A percentile compares a stretch with the other conserved stretches of the same genome.
Evolutionary conservation across 768 basidiomycete genomes (phyloP).

Genomic region (Strobilomyces echinocephalus): DNA sequence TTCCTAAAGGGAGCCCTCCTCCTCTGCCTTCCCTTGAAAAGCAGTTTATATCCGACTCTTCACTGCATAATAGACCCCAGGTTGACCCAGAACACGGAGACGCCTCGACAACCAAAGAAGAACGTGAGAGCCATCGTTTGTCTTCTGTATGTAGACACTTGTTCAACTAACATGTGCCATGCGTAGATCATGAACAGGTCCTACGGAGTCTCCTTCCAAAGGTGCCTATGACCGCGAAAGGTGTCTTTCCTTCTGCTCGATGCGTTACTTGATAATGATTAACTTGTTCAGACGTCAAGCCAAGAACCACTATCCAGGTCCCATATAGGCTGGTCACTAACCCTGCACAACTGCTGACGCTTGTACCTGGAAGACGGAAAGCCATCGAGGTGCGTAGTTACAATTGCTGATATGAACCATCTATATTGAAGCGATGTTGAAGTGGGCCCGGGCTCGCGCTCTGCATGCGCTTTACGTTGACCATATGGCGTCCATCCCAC

Average conservation of each 20-base stretch:
- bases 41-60: conserved; percentile 2
- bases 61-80: background rate
- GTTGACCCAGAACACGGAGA: background rate
- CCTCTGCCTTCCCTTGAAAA: conserved; percentile 28
- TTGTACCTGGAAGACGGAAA: conserved; percentile 42
- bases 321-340: conserved; percentile 38
- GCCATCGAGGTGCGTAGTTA: conserved; percentile 41
- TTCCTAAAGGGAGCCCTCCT: conserved; percentile 17
- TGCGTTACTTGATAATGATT: background rate
- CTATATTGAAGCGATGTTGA: conserved; percentile 2
- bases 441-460: conserved; percentile 46
- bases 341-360: conserved; percentile 31
- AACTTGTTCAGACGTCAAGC: conserved; percentile 32
- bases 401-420: background rate
- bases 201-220: conserved; percentile 35
- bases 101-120: conserved; percentile 7
- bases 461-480: conserved; percentile 36
- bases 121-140: conserved; percentile 14
- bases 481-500: conserved; percentile 17
- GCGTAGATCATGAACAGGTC: conserved; percentile 31
- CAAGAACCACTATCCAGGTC: conserved; percentile 24
- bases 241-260: conserved; percentile 17
- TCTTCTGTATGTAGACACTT: background rate
- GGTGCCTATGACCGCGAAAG: conserved; percentile 43
- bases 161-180: background rate